Evolutionary conservation across 495 filamentous ascomycete species (phyloP), one percentile per base, ranked within the genome.

Genomic region (Xylaria bambusicola): DNA sequence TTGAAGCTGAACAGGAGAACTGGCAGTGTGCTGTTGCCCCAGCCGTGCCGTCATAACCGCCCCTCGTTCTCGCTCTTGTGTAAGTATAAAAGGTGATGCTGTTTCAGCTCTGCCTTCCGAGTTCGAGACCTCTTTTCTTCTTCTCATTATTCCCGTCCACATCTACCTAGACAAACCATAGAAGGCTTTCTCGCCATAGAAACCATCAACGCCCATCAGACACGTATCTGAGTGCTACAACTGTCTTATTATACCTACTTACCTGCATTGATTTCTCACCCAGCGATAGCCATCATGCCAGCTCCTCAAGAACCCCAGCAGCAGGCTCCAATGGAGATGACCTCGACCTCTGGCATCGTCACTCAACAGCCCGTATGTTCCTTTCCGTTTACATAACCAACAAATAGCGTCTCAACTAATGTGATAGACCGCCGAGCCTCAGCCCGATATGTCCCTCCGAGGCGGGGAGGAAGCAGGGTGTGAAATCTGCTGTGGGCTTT

Each of bases 311-410:
- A 65, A 38, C 69, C 69, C 44, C 67, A 66, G 52, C 69, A 70
- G 55, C 67, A 72, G 63, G 67, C 63, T 60, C 67, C 69, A 51
- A 72, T 72, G 69, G 67, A 70, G 65, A 62, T 66, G 61, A 64
- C 49, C 42, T 57, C 66, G 41, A 61, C 61, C 21, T 52, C 52
- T 21, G 66, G 66, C 58, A 53, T 70, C 36, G 61, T 72, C 55
- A 58, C 61, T 20, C 67, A 70, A 52, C 67, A 72, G 54, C 69
- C 69, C 15, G 69, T 72, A 66, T 21, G 69, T 65, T 23, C 2
- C 17, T 2, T 27, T 36, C 26, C 13, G 13, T 6, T 29, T 8
- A 24, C 21, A 2, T 23, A 26, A 4, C 6, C 21, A 33, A 10
- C 29, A 33, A 33, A 10, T 33, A 33, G 10, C 5, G 29, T 5